Percentiles rank a stretch among this genome's conserved stretches.
These are phyloP conservation scores for Ceratobasidium papillatum DNA, from an alignment of 1,284 basidiomycete genomes.

Conservation along the genomic window DNA sequence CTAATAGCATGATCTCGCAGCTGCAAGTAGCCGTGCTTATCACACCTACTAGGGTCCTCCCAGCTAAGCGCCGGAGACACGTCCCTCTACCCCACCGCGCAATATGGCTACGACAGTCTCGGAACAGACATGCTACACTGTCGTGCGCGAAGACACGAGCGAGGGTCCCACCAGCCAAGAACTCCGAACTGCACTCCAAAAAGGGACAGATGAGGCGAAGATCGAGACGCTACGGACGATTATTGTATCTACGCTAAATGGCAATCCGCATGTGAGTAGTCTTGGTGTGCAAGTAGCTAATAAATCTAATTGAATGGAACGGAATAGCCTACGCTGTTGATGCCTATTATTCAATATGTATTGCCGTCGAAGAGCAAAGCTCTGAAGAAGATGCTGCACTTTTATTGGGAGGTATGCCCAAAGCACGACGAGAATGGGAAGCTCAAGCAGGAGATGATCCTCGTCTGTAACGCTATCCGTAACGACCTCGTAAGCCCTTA, in stretches of 20 bases:
- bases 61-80: slow-evolving; percentile 37
- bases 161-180: slow-evolving; percentile 86
- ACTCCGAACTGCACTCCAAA: slow-evolving; percentile 87
- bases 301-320: neutral
- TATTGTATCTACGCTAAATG: slow-evolving; percentile 95
- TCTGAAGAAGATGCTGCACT: slow-evolving; percentile 98
- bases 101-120: slow-evolving; percentile 16
- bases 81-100: neutral
- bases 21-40: neutral
- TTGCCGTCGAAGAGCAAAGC: slow-evolving; percentile 96
- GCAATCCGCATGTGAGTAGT: slow-evolving; percentile 70
- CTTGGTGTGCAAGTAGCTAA: slow-evolving; percentile 41
- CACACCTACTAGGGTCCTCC: neutral
- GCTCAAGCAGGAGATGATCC: slow-evolving; percentile 99
- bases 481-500: slow-evolving; percentile 83
- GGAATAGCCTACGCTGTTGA: slow-evolving; percentile 26
- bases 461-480: slow-evolving; percentile 97
- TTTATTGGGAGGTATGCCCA: slow-evolving; percentile 99
- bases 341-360: slow-evolving; percentile 90
- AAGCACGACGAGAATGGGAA: slow-evolving; percentile 98
- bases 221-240: slow-evolving; percentile 96
- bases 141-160: slow-evolving; percentile 78
- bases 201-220: slow-evolving; percentile 97
- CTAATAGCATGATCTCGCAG: too few species aligned
- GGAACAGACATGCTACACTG: slow-evolving; percentile 73